Evolutionary conservation across 176 grass and related monocot species (phyloP).

Genomic region (Eleusine coracana): DNA sequence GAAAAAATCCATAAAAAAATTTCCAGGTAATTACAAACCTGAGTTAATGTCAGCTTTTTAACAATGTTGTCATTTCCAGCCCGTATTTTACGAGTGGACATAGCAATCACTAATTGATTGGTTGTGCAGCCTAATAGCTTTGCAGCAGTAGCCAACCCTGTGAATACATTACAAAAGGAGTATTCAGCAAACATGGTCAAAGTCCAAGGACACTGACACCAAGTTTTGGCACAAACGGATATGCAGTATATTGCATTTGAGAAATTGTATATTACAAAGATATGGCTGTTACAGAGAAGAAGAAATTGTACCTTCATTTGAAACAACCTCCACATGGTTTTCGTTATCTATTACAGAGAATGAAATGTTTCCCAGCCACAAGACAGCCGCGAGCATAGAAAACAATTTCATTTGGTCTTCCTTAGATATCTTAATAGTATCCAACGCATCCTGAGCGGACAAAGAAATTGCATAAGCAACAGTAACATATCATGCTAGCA

Average conservation of each 20-base stretch:
- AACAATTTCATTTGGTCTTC: slow-evolving; percentile 88
- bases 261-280: not conserved
- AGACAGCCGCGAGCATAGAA: slow-evolving; percentile 80
- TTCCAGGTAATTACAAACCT: slow-evolving; percentile 56
- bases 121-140: slow-evolving; percentile 81
- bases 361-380: slow-evolving; percentile 94
- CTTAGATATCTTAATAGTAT: slow-evolving; percentile 77
- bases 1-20: slow-evolving; percentile 5
- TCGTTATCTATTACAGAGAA: slow-evolving; percentile 91
- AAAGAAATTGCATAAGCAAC: slow-evolving; percentile 31
- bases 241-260: not conserved
- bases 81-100: slow-evolving; percentile 84
- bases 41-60: slow-evolving; percentile 81
- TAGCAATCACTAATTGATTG: slow-evolving; percentile 62
- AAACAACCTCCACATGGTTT: slow-evolving; percentile 93
- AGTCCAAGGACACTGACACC: slow-evolving; percentile 5
- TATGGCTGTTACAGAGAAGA: not conserved
- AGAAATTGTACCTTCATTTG: slow-evolving; percentile 71
- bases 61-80: slow-evolving; percentile 89
- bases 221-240: slow-evolving; percentile 12
- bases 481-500: slow-evolving; percentile 16
- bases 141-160: slow-evolving; percentile 70
- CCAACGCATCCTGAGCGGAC: slow-evolving; percentile 66
- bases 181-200: not conserved
- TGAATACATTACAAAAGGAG: slow-evolving; percentile 36